Conservation (phyloP, 208 protist species). For the Trichomonas vaginalis region DNA sequence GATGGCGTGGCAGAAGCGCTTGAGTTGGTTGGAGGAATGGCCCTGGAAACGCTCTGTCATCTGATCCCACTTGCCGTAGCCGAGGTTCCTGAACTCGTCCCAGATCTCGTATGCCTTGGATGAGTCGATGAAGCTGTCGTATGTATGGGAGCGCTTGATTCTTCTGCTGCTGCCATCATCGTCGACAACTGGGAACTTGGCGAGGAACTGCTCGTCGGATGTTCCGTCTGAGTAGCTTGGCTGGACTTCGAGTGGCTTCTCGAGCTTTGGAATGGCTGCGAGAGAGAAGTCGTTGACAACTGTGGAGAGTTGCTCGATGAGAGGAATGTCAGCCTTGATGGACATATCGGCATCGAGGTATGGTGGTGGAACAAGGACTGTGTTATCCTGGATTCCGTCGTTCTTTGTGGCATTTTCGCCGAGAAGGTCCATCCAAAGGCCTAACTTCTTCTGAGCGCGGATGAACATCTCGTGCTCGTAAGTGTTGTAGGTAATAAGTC, state of each 20-base stretch:
- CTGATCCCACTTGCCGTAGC: neutral
- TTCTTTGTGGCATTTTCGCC: neutral
- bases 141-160: neutral
- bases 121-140: neutral
- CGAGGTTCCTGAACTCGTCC: neutral
- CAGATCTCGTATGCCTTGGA: neutral
- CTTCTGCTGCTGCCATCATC: neutral
- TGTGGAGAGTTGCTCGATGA: neutral
- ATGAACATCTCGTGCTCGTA: conserved; percentile 73
- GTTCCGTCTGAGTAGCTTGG: neutral
- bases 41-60: neutral
- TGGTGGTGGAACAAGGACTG: neutral
- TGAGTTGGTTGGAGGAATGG: neutral
- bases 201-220: neutral
- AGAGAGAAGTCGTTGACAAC: neutral
- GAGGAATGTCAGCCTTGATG: neutral
- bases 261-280: neutral
- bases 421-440: conserved; percentile 55
- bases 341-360: neutral
- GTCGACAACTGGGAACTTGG: neutral
- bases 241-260: neutral
- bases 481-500: conserved; percentile 69
- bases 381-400: neutral
- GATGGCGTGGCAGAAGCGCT: neutral
- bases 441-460: conserved; percentile 62